phyloP scores from a whole-genome alignment of 495 filamentous ascomycete genomes.

The Sabuloglossum arenarium region DNA sequence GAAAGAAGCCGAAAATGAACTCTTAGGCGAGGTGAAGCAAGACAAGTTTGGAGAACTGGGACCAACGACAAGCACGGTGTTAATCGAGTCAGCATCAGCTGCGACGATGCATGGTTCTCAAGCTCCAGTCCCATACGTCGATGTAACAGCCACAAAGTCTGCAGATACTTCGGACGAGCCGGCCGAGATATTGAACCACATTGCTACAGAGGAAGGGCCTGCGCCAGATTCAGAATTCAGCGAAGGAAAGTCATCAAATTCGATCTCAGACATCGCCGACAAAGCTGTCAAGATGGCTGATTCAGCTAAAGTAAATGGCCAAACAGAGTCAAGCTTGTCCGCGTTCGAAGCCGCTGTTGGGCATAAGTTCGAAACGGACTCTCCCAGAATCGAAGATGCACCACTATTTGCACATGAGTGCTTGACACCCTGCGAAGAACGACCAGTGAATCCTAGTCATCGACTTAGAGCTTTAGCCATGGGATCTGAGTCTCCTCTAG shows the following conservation, averaged over 20 bases:
- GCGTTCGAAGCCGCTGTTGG: not conserved
- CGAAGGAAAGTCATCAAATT: not conserved
- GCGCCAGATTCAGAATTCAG: not conserved
- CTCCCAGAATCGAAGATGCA: conserved; percentile 11
- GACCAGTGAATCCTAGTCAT: not conserved
- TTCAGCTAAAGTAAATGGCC: conserved; percentile 10
- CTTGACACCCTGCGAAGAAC: conserved; percentile 13
- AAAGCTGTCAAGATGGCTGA: conserved; percentile 21
- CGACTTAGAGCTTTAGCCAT: not conserved
- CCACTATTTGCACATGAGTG: conserved; percentile 28
- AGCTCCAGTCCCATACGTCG: not conserved
- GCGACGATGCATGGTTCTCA: not conserved
- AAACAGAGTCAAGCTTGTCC: not conserved
- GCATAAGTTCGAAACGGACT: not conserved
- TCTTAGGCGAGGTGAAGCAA: conserved; percentile 31
- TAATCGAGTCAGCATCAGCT: not conserved
- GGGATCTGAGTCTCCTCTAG: not conserved
- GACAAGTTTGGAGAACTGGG: conserved; percentile 28
- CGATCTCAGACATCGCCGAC: not conserved
- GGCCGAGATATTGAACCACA: not conserved
- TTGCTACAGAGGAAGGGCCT: not conserved
- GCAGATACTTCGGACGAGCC: not conserved
- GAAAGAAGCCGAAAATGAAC: conserved; percentile 47
- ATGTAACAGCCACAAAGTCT: too few species aligned
- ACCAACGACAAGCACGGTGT: conserved; percentile 17